Percentiles rank a stretch among this genome's conserved stretches.
phyloP scores from a whole-genome alignment of 2,329 filamentous ascomycete genomes.

The Curvularia sp. region DNA sequence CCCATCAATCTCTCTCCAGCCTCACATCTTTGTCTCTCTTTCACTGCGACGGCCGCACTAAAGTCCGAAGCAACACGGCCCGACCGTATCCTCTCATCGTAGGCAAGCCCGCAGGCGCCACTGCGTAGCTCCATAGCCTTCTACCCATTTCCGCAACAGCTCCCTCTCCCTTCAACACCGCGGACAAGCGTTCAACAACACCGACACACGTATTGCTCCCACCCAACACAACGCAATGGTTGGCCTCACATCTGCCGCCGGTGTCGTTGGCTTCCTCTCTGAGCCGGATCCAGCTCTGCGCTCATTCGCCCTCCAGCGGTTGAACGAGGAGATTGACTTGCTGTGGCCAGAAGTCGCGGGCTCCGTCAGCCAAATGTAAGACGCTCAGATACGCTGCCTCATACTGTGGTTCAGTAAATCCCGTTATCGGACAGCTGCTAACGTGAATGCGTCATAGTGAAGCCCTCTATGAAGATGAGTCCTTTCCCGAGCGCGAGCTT shows the following conservation, averaged over 20 bases:
- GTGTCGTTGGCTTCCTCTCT: slow-evolving; percentile 91
- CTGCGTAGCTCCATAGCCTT: slow-evolving; percentile 48
- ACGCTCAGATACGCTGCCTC: slow-evolving; percentile 23
- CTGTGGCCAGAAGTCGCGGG: slow-evolving; percentile 97
- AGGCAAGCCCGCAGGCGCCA: slow-evolving; percentile 39
- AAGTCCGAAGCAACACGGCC: slow-evolving; percentile 22
- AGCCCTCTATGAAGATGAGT: slow-evolving; percentile 95
- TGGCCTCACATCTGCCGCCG: slow-evolving; percentile 90
- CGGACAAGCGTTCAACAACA: slow-evolving; percentile 23
- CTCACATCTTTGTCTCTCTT: slow-evolving; percentile 42
- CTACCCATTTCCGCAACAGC: slow-evolving; percentile 43
- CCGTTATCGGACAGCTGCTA: slow-evolving; percentile 27
- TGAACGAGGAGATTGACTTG: slow-evolving; percentile 96
- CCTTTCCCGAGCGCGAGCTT: slow-evolving; percentile 90
- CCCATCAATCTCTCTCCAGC: slow-evolving; percentile 36
- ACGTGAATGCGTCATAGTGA: slow-evolving; percentile 67
- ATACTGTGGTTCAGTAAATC: not conserved
- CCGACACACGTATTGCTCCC: slow-evolving; percentile 16
- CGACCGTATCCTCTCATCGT: slow-evolving; percentile 8
- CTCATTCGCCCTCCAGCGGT: slow-evolving; percentile 90
- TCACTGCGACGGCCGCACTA: slow-evolving; percentile 30
- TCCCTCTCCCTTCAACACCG: slow-evolving; percentile 32
- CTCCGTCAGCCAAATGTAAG: slow-evolving; percentile 91
- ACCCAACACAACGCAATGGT: slow-evolving; percentile 68
- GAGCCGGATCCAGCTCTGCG: slow-evolving; percentile 94